Evolutionary conservation across 2,329 filamentous ascomycete genomes (phyloP).

Genomic region (Ophiostoma quercus): DNA sequence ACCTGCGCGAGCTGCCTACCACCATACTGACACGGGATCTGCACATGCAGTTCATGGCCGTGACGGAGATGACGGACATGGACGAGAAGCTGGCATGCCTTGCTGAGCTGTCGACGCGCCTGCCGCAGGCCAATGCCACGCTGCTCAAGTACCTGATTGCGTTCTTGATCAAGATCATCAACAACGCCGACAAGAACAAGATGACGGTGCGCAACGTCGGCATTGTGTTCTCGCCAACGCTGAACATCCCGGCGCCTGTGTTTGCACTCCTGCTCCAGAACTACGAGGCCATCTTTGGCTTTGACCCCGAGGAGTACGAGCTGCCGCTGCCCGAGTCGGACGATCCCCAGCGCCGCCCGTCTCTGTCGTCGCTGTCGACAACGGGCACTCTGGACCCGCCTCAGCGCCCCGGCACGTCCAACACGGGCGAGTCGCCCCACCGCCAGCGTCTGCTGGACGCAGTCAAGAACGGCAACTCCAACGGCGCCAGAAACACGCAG

Average conservation of each 20-base stretch:
- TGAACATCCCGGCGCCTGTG: slow-evolving; percentile 92
- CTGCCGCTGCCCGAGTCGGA: slow-evolving; percentile 45
- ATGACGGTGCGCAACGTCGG: slow-evolving; percentile 98
- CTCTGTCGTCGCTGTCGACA: slow-evolving; percentile 27
- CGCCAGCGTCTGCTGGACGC: slow-evolving; percentile 46
- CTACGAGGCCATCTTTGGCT: slow-evolving; percentile 77
- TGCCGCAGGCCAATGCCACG: slow-evolving; percentile 75
- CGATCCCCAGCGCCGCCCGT: slow-evolving; percentile 27
- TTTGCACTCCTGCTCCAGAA: slow-evolving; percentile 93
- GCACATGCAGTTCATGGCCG: slow-evolving; percentile 79
- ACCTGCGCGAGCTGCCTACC: slow-evolving; percentile 83
- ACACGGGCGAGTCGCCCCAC: slow-evolving; percentile 48
- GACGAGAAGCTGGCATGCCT: slow-evolving; percentile 71
- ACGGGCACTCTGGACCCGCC: slow-evolving; percentile 28
- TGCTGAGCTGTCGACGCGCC: slow-evolving; percentile 69
- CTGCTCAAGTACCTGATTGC: slow-evolving; percentile 79
- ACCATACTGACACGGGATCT: slow-evolving; percentile 88
- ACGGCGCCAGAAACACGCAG: slow-evolving; percentile 41
- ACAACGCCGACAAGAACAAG: slow-evolving; percentile 86
- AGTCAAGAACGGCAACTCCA: slow-evolving; percentile 29
- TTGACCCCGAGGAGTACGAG: slow-evolving; percentile 60
- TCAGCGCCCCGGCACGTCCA: slow-evolving; percentile 47
- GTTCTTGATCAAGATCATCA: slow-evolving; percentile 87
- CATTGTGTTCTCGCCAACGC: slow-evolving; percentile 94
- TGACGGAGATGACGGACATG: slow-evolving; percentile 71